Conservation (phyloP, 257 asterid species). For the Euphrasia confusa region DNA sequence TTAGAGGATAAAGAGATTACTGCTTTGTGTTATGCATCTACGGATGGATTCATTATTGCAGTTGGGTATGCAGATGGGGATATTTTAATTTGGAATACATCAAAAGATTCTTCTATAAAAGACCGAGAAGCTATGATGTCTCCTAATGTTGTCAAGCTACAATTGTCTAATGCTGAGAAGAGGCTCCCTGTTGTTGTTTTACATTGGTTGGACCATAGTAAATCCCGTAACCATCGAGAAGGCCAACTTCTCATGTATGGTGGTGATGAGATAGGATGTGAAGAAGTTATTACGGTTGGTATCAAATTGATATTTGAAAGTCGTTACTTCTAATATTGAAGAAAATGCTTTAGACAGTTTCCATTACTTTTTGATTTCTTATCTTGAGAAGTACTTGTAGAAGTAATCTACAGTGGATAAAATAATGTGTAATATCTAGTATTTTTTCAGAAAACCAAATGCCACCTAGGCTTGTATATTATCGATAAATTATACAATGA, state of each 20-base stretch:
- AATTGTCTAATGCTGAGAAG: slow-evolving; percentile 71
- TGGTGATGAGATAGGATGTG: slow-evolving; percentile 84
- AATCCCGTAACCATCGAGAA: slow-evolving; percentile 45
- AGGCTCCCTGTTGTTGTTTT: slow-evolving; percentile 83
- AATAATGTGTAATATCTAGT: background rate
- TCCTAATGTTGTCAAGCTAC: slow-evolving; percentile 63
- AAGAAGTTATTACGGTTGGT: slow-evolving; percentile 82
- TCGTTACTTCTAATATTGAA: slow-evolving; percentile 3
- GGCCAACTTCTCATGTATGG: slow-evolving; percentile 84
- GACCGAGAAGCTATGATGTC: slow-evolving; percentile 43
- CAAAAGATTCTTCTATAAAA: slow-evolving; percentile 39
- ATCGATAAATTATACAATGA: no score
- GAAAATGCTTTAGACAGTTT: background rate
- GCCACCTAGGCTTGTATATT: no score
- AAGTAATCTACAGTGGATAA: slow-evolving; percentile 8
- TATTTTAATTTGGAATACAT: slow-evolving; percentile 73
- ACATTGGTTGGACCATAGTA: slow-evolving; percentile 60
- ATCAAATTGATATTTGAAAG: slow-evolving; percentile 22
- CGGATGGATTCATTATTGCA: slow-evolving; percentile 76
- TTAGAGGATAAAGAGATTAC: slow-evolving; percentile 77
- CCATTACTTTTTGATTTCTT: background rate
- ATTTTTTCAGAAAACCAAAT: no score
- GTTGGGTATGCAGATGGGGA: slow-evolving; percentile 89
- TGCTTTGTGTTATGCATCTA: slow-evolving; percentile 89
- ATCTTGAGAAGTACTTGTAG: background rate